Base-by-base conservation (phyloP, 2,329 filamentous ascomycete species). In the Paraphoma chrysanthemicola region DNA sequence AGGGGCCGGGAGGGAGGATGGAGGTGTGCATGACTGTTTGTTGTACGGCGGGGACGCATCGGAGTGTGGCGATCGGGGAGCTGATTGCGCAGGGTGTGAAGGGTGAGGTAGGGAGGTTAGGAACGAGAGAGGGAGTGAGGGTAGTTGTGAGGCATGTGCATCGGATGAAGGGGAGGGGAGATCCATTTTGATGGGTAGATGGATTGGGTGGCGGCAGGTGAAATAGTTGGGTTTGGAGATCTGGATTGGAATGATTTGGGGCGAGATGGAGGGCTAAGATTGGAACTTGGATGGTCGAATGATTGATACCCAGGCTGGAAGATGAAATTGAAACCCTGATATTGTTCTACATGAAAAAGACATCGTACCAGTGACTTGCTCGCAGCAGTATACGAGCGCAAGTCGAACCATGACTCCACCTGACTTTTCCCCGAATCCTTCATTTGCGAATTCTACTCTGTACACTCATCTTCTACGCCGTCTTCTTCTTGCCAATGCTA, bases 401-500 rank as follows among this genome's bases (percentile, higher is more conserved):
- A 51, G 51, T 53, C 49, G 44, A 44, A 54, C 36, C 39, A 18
- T 47, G 29, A 54, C 51, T 41, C 46, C 49, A 33, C 29, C 17
- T 33, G 44, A 38, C 38, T 53, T 45, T 51, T 55, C 36, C 18
- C 23, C 23, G 23, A 48, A 44, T 14, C 23, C 33, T 48, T 41
- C 42, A 23, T 44, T 51, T 48, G n/a, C 18, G 18, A 9, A 38
- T 6, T 28, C 48, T 44, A 17, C 39, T 49, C 45, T 52, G 16
- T 56, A 53, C 41, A 48, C 33, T 45, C 44, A 33, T 42, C 28
- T 7, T 28, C 59, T 62, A 76, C 17, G 61, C 67, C 38, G 62
- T 68, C 70, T 77, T 83, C 72, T 82, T 82, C 76, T 82, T 85
- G 62, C 84, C 88, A 78, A 97, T 96, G 74, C 90, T 93, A 44